These are phyloP conservation scores for Vigna angularis DNA, from an alignment of 306 rosid species.

Conservation along the genomic window DNA sequence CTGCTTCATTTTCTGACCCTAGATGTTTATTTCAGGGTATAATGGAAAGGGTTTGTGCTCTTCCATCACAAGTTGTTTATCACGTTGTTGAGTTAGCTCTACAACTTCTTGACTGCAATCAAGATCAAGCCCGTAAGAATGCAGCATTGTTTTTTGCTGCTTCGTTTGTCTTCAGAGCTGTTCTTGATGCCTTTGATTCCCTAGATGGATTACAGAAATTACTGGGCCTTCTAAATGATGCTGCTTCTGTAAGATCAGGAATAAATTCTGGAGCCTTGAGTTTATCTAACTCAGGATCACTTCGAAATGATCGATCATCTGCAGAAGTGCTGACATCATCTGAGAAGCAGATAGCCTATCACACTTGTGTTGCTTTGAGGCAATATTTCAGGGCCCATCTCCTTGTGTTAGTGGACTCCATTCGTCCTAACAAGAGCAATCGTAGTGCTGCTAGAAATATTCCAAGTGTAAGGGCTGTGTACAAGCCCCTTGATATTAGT, in stretches of 20 bases:
- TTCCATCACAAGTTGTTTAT: conserved; percentile 78
- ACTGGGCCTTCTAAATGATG: conserved; percentile 84
- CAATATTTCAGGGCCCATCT: conserved; percentile 98
- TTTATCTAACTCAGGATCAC: conserved; percentile 68
- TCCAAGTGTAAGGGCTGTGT: conserved; percentile 87
- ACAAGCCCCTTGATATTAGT: conserved; percentile 95
- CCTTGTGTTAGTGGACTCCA: conserved; percentile 81
- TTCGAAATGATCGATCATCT: conserved; percentile 86
- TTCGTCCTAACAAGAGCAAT: conserved; percentile 91
- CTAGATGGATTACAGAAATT: conserved; percentile 89
- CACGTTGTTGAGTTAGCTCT: conserved; percentile 91
- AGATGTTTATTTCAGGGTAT: conserved; percentile 66
- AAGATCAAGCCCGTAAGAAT: conserved; percentile 94
- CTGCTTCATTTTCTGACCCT: conserved; percentile 31
- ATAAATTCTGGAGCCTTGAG: conserved; percentile 81
- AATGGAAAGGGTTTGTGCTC: conserved; percentile 99
- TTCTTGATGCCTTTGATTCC: conserved; percentile 93
- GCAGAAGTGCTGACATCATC: conserved; percentile 92
- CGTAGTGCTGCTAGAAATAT: conserved; percentile 84
- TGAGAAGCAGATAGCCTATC: conserved; percentile 96
- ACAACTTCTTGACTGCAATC: conserved; percentile 88
- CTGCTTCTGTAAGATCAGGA: conserved; percentile 91
- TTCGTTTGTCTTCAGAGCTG: conserved; percentile 97
- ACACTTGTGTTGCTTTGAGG: conserved; percentile 89
- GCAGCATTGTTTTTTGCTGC: conserved; percentile 90